Evolutionary conservation across 1,284 basidiomycete genomes (phyloP).

Genomic region (Polyporus tsugae): DNA sequence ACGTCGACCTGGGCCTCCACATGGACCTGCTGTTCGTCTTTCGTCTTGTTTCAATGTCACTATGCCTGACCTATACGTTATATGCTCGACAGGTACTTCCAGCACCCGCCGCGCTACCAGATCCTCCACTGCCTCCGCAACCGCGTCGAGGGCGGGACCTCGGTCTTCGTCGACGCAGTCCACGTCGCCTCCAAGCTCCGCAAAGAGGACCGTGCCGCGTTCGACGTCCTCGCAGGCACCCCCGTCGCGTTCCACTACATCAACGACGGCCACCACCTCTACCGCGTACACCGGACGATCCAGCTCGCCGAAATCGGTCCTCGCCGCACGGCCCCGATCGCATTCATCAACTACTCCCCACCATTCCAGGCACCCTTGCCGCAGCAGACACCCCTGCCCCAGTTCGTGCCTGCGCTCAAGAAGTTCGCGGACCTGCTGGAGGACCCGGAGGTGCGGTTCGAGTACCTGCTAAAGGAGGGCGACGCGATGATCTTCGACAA

Average conservation of each 20-base stretch:
- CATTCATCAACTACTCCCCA: slow-evolving; percentile 90
- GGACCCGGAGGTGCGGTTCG: slow-evolving; percentile 60
- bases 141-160: slow-evolving; percentile 84
- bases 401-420: slow-evolving; percentile 73
- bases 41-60: slow-evolving; percentile 5
- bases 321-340: slow-evolving; percentile 45
- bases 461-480: slow-evolving; percentile 82
- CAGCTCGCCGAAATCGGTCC: slow-evolving; percentile 55
- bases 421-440: slow-evolving; percentile 73
- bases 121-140: slow-evolving; percentile 91
- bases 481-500: slow-evolving; percentile 96
- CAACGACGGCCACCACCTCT: slow-evolving; percentile 90
- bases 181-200: slow-evolving; percentile 72
- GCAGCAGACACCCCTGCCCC: slow-evolving; percentile 52
- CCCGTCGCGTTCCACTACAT: slow-evolving; percentile 91
- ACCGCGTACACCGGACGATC: slow-evolving; percentile 83
- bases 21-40: slow-evolving; percentile 87
- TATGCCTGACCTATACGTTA: background rate
- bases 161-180: slow-evolving; percentile 90
- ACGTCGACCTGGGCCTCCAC: slow-evolving; percentile 88
- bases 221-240: slow-evolving; percentile 65
- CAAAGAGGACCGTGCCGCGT: slow-evolving; percentile 57
- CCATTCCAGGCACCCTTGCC: slow-evolving; percentile 91
- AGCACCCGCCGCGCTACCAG: slow-evolving; percentile 91
- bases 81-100: slow-evolving; percentile 74